Evolutionary conservation across 257 asterid species (phyloP).

Genomic region (Plantago major): DNA sequence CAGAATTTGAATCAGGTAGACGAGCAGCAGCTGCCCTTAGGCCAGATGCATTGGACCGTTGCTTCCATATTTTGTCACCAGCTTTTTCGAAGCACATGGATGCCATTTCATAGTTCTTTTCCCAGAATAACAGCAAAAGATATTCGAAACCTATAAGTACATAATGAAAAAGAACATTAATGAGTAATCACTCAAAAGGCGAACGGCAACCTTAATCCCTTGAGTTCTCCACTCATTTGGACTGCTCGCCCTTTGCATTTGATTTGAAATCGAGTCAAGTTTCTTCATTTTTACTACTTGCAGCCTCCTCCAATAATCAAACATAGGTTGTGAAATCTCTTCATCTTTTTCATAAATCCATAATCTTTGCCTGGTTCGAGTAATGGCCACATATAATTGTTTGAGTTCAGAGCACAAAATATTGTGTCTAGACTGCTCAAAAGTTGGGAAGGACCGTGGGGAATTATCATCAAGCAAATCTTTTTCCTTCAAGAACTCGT

Average conservation of each 20-base stretch:
- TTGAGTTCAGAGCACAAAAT: slow-evolving; percentile 62
- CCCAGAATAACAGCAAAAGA: slow-evolving; percentile 53
- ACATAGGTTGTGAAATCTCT: slow-evolving; percentile 50
- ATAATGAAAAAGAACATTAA: background rate
- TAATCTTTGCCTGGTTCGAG: slow-evolving; percentile 63
- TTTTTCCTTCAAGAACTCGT: slow-evolving; percentile 44
- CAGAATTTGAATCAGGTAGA: slow-evolving; percentile 32
- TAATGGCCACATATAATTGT: slow-evolving; percentile 60
- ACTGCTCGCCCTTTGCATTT: slow-evolving; percentile 59
- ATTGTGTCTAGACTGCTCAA: slow-evolving; percentile 42
- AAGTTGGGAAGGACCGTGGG: slow-evolving; percentile 36
- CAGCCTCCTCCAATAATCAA: slow-evolving; percentile 55
- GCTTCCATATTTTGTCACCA: slow-evolving; percentile 56
- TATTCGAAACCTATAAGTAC: background rate
- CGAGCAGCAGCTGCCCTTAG: slow-evolving; percentile 43
- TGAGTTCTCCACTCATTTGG: slow-evolving; percentile 60
- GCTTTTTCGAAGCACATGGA: slow-evolving; percentile 60
- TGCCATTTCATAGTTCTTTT: slow-evolving; percentile 61
- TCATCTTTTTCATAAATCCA: slow-evolving; percentile 62
- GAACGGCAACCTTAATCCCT: slow-evolving; percentile 49
- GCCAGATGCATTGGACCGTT: slow-evolving; percentile 51
- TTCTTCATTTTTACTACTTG: slow-evolving; percentile 44
- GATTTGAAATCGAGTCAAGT: slow-evolving; percentile 44
- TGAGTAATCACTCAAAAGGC: background rate
- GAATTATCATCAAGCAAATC: slow-evolving; percentile 31